A percentile compares a stretch with the other conserved stretches of the same genome.
Conservation (phyloP, 164 flowering plant species). For the Paratinospora sagittata region DNA sequence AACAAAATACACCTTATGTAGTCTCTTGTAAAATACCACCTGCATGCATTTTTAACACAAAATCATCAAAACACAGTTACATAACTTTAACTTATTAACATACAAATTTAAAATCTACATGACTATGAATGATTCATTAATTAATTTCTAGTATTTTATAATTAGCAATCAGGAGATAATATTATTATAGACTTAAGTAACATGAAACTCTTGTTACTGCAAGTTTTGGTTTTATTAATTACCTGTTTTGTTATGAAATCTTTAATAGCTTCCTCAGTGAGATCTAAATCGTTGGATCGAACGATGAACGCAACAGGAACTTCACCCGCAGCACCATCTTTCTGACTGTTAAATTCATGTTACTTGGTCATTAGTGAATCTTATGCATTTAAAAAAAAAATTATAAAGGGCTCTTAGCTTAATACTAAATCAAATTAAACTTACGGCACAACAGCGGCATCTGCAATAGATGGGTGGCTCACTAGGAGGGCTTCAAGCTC, state of each 20-base stretch:
- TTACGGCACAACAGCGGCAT: constrained; percentile 90
- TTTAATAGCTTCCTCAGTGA: constrained; percentile 60
- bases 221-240: background rate
- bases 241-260: constrained; percentile 74
- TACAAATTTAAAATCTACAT: no score
- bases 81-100: no score
- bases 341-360: constrained; percentile 37
- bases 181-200: no score
- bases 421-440: constrained; percentile 18
- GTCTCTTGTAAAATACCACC: constrained; percentile 82
- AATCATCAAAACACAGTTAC: background rate
- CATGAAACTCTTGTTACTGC: no score
- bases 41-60: constrained; percentile 26
- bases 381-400: background rate
- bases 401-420: no score
- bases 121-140: no score
- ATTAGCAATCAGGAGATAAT: background rate
- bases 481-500: constrained; percentile 76
- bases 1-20: constrained; percentile 63
- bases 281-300: constrained; percentile 40
- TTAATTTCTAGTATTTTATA: no score
- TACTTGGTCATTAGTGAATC: background rate
- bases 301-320: constrained; percentile 89
- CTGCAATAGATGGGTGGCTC: constrained; percentile 59
- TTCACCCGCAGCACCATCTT: constrained; percentile 70